Conservation (phyloP, 495 filamentous ascomycete species). For the Poronia punctata region DNA sequence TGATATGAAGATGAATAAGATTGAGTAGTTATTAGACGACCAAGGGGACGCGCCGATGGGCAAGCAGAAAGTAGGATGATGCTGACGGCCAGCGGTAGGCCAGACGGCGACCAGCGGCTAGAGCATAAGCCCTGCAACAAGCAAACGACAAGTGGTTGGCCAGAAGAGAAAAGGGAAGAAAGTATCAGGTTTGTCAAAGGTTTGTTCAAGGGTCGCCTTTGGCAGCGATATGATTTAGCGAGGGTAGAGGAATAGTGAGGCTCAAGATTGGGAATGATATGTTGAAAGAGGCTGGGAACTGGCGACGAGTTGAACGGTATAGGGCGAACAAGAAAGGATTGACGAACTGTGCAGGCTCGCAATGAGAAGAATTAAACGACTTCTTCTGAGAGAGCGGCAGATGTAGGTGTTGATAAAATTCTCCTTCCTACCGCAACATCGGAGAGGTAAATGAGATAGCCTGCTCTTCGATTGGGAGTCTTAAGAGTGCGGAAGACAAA, state of each 20-base stretch:
- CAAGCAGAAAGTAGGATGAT: constrained; percentile 29
- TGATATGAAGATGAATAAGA: constrained; percentile 22
- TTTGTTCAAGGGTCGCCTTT: constrained; percentile 28
- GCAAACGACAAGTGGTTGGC: constrained; percentile 24
- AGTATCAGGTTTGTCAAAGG: constrained; percentile 20
- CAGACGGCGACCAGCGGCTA: constrained; percentile 24
- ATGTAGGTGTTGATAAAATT: no score
- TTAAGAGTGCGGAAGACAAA: no score
- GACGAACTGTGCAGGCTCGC: constrained; percentile 33
- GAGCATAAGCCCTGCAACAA: constrained; percentile 30
- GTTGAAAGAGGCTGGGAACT: constrained; percentile 16
- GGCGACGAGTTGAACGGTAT: constrained; percentile 9
- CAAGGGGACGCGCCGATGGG: constrained; percentile 17
- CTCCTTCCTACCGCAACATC: no score
- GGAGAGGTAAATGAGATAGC: no score
- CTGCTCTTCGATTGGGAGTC: no score
- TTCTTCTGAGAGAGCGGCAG: no score
- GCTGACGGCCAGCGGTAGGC: constrained; percentile 22
- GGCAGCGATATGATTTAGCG: constrained; percentile 22
- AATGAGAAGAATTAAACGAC: constrained; percentile 19
- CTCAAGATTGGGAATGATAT: constrained; percentile 15
- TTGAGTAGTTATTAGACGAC: constrained; percentile 19
- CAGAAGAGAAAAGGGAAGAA: constrained; percentile 20
- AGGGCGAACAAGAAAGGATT: constrained; percentile 23
- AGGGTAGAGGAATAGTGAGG: constrained; percentile 19